Base-by-base conservation (phyloP, 2,329 filamentous ascomycete species). In the Calonectria pteridis region DNA sequence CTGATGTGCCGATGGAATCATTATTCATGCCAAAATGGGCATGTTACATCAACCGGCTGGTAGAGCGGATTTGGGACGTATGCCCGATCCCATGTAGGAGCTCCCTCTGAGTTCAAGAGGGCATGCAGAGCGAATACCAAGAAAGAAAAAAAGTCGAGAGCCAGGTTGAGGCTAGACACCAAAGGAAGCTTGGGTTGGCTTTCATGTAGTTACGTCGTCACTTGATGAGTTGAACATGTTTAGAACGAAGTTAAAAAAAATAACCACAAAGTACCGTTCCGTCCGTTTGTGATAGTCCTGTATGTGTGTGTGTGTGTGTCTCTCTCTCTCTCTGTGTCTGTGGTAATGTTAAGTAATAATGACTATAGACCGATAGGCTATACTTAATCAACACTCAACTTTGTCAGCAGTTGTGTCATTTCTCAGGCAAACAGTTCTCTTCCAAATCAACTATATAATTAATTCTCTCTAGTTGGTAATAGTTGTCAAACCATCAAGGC, bases 1-100 rank as follows among this genome's bases (percentile, higher is more conserved):
- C 82, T 80, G 81, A 82, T 81, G 82, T 83, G 83, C 83, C 84
- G 83, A 88, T 86, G 85, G 85, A 88, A 84, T 84, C 84, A 82
- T 81, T 83, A 83, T 82, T 84, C 81, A 84, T 86, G 86, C 84
- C 85, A 81, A 81, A 82, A 78, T 82, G 84, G 83, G 83, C 84
- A 82, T 83, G 80, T 78, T 79, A 83, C 78, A 85, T 85, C 84
- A 85, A 84, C 83, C 83, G 83, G 83, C 80, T 83, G 76, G 75
- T 83, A 79, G 78, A 76, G 76, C 82, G 81, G 78, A 82, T 82
- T 75, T 76, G 75, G 79, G 79, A 77, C 58, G 74, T 77, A 77
- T 81, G 79, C 75, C 76, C 79, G 73, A 74, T 79, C 75, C 78
- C 75, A 73, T 75, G 76, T 75, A 80, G 78, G 77, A 80, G 73